phyloP scores from a whole-genome alignment of 202 grass and related monocot species.

The Brachypodium distachyon region DNA sequence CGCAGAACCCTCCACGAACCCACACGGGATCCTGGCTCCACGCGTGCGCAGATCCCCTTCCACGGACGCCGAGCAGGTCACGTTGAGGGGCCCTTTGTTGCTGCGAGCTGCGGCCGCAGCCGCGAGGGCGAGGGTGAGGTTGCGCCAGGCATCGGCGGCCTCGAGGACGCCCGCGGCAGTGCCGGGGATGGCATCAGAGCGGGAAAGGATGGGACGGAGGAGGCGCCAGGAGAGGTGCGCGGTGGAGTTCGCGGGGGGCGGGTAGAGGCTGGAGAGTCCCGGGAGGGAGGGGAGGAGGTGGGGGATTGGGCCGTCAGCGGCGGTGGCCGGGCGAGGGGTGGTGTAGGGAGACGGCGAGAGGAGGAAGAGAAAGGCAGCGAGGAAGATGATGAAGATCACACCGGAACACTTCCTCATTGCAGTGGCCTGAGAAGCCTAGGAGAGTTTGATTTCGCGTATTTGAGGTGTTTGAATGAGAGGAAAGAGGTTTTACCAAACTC shows the following conservation, averaged over 20 bases:
- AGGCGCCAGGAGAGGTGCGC: conserved; percentile 42
- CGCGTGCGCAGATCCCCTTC: conserved; percentile 1
- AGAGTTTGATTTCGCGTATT: too few species aligned
- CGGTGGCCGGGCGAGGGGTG: neutral
- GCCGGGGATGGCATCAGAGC: conserved; percentile 64
- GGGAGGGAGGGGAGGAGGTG: conserved; percentile 26
- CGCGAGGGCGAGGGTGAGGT: conserved; percentile 26
- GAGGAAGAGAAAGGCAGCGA: conserved; percentile 43
- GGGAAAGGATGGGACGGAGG: conserved; percentile 54
- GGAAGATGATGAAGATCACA: conserved; percentile 35
- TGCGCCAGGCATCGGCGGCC: conserved; percentile 47
- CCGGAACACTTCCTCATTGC: conserved; percentile 54
- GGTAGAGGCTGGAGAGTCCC: conserved; percentile 36
- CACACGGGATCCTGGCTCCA: conserved; percentile 45
- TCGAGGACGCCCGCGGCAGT: conserved; percentile 50
- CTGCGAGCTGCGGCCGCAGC: neutral
- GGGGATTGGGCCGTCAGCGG: neutral
- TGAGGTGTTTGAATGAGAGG: too few species aligned
- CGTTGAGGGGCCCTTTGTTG: neutral
- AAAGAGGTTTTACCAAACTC: too few species aligned
- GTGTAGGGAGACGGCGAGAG: conserved; percentile 30
- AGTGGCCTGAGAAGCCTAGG: too few species aligned
- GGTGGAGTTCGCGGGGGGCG: conserved; percentile 39
- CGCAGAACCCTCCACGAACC: conserved; percentile 52
- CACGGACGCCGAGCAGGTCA: conserved; percentile 34